These are phyloP conservation scores for Aeschynomene evenia DNA, from an alignment of 306 rosid species.

Conservation along the genomic window DNA sequence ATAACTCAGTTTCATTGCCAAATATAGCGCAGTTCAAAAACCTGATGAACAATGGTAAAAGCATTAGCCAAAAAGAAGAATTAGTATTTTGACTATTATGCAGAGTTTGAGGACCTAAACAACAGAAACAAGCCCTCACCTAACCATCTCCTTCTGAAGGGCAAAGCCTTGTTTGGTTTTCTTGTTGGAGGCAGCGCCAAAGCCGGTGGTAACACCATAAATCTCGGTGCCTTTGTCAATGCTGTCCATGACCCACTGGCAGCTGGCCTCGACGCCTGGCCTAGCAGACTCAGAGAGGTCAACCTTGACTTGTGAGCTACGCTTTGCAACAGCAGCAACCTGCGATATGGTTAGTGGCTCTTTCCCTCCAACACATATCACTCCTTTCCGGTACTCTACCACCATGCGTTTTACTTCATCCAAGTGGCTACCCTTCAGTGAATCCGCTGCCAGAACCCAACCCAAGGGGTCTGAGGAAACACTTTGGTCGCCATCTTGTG, in stretches of 20 bases:
- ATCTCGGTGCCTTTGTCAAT: constrained; percentile 18
- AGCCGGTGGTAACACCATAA: constrained; percentile 48
- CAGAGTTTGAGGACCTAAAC: not conserved
- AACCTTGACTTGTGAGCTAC: constrained; percentile 25
- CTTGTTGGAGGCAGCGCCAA: constrained; percentile 44
- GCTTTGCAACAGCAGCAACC: constrained; percentile 44
- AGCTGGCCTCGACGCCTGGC: constrained; percentile 40
- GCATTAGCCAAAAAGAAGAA: not conserved
- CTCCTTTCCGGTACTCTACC: constrained; percentile 30
- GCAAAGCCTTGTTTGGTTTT: constrained; percentile 33
- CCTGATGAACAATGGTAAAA: constrained; percentile 18
- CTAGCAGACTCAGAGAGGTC: constrained; percentile 41
- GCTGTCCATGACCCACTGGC: constrained; percentile 38
- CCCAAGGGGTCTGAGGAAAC: constrained; percentile 32
- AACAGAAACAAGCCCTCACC: constrained; percentile 21
- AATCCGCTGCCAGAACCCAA: constrained; percentile 43
- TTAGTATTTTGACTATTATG: not conserved
- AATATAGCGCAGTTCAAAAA: constrained; percentile 50
- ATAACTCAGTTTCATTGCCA: constrained; percentile 27
- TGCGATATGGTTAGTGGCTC: constrained; percentile 30
- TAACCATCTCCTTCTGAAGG: constrained; percentile 51
- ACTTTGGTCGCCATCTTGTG: not conserved
- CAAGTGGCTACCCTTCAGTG: constrained; percentile 40
- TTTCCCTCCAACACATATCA: constrained; percentile 24
- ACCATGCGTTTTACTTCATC: constrained; percentile 42